Evolutionary conservation across 768 basidiomycete species (phyloP).

Genomic region (Mycena leptocephala): DNA sequence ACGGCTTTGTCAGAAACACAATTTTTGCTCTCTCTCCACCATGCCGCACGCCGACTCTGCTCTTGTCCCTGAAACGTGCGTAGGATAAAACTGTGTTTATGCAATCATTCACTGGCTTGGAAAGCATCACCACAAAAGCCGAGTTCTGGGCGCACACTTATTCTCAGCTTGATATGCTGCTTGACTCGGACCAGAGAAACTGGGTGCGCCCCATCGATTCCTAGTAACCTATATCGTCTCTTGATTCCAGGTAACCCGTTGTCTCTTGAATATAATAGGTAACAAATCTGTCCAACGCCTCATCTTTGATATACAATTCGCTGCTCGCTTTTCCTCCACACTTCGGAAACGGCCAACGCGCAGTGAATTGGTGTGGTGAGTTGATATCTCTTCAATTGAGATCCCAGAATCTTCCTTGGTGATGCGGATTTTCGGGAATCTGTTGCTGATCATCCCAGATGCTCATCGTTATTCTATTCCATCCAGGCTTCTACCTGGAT

Average conservation of each 20-base stretch:
- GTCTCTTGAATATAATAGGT: slow-evolving; percentile 61
- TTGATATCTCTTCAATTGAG: slow-evolving; percentile 22
- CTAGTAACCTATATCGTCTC: background rate
- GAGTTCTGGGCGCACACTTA: slow-evolving; percentile 89
- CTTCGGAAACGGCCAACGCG: slow-evolving; percentile 75
- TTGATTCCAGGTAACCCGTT: slow-evolving; percentile 20
- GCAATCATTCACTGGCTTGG: slow-evolving; percentile 6
- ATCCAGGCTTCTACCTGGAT: slow-evolving; percentile 88
- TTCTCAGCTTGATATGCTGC: slow-evolving; percentile 71
- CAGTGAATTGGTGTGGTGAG: slow-evolving; percentile 97
- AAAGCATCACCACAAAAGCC: slow-evolving; percentile 76
- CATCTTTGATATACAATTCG: slow-evolving; percentile 86
- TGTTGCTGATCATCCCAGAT: slow-evolving; percentile 4
- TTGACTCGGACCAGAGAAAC: slow-evolving; percentile 75
- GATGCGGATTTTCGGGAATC: background rate
- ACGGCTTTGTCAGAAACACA: background rate
- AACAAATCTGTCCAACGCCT: slow-evolving; percentile 89
- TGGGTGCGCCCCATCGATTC: slow-evolving; percentile 73
- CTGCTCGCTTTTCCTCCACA: slow-evolving; percentile 76
- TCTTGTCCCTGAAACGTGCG: slow-evolving; percentile 72
- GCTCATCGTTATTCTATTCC: slow-evolving; percentile 37
- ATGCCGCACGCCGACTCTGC: slow-evolving; percentile 93
- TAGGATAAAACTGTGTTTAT: background rate
- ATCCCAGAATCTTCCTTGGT: slow-evolving; percentile 2
- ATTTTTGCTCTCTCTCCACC: slow-evolving; percentile 16